A percentile compares a stretch with the other conserved stretches of the same genome.
These are phyloP conservation scores for Vaucheria bursata DNA, from an alignment of 352 stramenopile species.

Conservation along the genomic window DNA sequence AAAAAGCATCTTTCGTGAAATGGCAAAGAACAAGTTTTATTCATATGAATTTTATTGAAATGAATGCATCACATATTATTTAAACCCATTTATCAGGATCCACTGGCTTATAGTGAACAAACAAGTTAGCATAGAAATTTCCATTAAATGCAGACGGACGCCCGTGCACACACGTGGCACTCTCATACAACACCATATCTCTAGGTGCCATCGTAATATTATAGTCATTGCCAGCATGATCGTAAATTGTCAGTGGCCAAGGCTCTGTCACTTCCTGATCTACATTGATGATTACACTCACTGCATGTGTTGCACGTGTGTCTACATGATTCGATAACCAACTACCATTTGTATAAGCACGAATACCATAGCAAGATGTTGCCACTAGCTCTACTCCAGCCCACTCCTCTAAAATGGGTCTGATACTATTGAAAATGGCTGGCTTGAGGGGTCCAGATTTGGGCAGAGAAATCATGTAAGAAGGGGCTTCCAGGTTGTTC, in stretches of 20 bases:
- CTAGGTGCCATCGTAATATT: constrained; percentile 66
- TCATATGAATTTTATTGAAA: too few relatives aligned
- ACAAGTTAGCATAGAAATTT: constrained; percentile 40
- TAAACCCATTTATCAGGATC: constrained; percentile 29
- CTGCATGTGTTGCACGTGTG: constrained; percentile 45
- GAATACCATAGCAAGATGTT: constrained; percentile 58
- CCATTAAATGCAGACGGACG: constrained; percentile 54
- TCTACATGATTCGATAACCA: constrained; percentile 51
- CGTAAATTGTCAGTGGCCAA: constrained; percentile 71
- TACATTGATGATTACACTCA: constrained; percentile 55
- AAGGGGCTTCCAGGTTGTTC: constrained; percentile 46
- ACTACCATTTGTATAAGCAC: constrained; percentile 52
- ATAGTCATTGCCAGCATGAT: constrained; percentile 60
- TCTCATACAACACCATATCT: constrained; percentile 74
- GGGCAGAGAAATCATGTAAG: constrained; percentile 44
- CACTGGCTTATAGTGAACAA: constrained; percentile 42
- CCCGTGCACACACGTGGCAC: constrained; percentile 60
- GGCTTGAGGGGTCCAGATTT: constrained; percentile 32
- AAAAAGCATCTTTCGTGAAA: too few relatives aligned
- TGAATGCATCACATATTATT: too few relatives aligned
- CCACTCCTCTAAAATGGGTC: constrained; percentile 43
- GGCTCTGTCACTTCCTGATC: constrained; percentile 59
- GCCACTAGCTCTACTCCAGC: constrained; percentile 57
- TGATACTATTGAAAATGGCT: constrained; percentile 34
- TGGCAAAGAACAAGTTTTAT: too few relatives aligned